Evolutionary conservation across 371 early-diverging fungal species (phyloP), one percentile per base, ranked within the genome.

Genomic region (Zychaea mexicana): DNA sequence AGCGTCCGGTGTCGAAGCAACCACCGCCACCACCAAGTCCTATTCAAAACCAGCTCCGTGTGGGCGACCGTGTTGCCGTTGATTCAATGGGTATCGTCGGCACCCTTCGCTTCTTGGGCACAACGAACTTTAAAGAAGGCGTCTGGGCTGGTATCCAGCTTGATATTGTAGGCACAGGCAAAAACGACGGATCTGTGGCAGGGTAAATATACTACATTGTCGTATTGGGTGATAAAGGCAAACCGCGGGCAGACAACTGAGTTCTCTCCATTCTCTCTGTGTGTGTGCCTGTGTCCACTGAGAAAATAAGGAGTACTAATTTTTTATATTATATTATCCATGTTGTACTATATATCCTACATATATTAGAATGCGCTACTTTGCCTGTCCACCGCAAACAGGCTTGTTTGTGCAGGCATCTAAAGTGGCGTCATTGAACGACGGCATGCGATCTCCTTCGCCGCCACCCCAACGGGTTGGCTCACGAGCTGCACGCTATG

Each of bases 131-230:
- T 57, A 90, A 90, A 70, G 78, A 79, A 17, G 93, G 93, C 8
- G 70, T 83, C 3, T 93, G 92, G 92, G 93, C 90, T 17, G 93
- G 93, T 27, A 81, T 93, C 54, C 88, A 90, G 67, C 79, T 93
- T 2, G 91, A 91, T 60, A 73, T 76, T 31, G 69, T 68, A 0
- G 90, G 88, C 17, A 82, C 84, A 12, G 93, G 93, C 32, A 93
- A 92, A 63, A 92, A 93, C 69, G 87, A 90, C 61, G 93, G 93
- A 21, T 77, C 77, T 13, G 88, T 88, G 28, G 69, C 66, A 22
- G 92, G 90, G 81, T 83, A 75, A 62, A 47, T 12, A 36, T 42
- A 31, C 46, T 38, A 21, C 21, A n/a, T n/a, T n/a, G n/a, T n/a
- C n/a, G n/a, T n/a, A n/a, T n/a, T n/a, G n/a, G n/a, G n/a, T n/a